Conservation (phyloP, 1,139 yeast species). For the Geotrichum histeridarum region DNA sequence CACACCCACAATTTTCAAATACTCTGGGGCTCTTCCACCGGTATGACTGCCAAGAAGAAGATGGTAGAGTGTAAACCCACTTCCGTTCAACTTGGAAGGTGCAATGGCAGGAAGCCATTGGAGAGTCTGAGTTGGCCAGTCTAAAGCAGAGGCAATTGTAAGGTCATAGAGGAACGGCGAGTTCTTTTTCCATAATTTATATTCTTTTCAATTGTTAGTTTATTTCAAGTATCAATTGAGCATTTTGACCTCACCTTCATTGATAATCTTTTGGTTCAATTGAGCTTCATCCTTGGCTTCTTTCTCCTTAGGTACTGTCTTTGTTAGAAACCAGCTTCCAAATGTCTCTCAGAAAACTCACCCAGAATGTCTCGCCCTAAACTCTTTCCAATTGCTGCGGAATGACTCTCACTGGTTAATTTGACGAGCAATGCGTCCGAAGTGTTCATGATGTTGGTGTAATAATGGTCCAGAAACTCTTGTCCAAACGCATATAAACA, state of each 20-base stretch:
- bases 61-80: conserved; percentile 30
- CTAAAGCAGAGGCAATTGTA: conserved; percentile 62
- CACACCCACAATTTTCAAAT: conserved; percentile 68
- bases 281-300: conserved; percentile 43
- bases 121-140: conserved; percentile 47
- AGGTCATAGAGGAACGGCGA: conserved; percentile 82
- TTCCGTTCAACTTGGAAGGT: conserved; percentile 14
- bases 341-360: not conserved
- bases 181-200: conserved; percentile 71
- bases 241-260: conserved; percentile 36
- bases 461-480: no score
- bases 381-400: conserved; percentile 3
- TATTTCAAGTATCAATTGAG: not conserved
- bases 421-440: conserved; percentile 20
- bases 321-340: not conserved
- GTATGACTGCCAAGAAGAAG: conserved; percentile 81
- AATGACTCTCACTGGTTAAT: conserved; percentile 11
- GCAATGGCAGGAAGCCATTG: conserved; percentile 37
- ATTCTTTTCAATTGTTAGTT: conserved; percentile 22
- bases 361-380: conserved; percentile 12
- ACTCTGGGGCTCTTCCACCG: conserved; percentile 29
- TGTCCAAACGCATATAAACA: no score
- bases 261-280: conserved; percentile 44
- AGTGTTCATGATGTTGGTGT: conserved; percentile 1
- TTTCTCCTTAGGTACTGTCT: conserved; percentile 14